These are phyloP conservation scores for Fusarium euwallaceae DNA, from an alignment of 2,329 filamentous ascomycete genomes.

Conservation along the genomic window DNA sequence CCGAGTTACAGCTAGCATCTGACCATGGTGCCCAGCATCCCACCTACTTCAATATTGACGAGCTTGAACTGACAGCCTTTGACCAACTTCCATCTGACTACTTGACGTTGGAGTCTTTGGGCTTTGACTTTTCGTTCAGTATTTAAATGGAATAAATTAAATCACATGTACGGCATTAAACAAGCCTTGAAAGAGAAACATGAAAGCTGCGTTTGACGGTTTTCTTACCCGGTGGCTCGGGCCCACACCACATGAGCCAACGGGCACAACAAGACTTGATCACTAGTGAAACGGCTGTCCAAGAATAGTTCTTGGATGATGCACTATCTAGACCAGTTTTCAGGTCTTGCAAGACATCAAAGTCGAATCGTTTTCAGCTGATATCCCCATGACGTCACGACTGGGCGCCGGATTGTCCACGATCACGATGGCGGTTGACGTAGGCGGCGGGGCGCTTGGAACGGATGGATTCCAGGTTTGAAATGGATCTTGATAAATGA, in stretches of 20 bases:
- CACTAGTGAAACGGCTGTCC: too few species aligned
- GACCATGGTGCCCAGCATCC: neutral
- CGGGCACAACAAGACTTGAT: too few species aligned
- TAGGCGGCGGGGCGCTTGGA: constrained; percentile 35
- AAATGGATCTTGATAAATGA: neutral
- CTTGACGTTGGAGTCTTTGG: neutral
- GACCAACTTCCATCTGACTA: neutral
- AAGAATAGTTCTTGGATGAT: too few species aligned
- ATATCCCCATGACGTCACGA: constrained; percentile 2
- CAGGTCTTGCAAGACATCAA: too few species aligned
- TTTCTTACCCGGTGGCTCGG: too few species aligned
- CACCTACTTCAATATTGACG: neutral
- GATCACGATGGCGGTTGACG: constrained; percentile 23
- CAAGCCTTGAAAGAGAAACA: neutral
- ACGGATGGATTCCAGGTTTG: constrained; percentile 21
- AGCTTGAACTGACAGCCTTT: neutral
- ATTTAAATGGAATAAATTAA: neutral
- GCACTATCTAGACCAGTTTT: too few species aligned
- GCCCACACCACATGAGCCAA: too few species aligned
- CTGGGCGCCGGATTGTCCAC: neutral
- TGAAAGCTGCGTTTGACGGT: too few species aligned
- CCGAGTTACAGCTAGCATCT: neutral
- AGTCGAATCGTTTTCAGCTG: neutral
- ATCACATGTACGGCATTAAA: neutral
- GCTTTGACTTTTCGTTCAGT: neutral